Evolutionary conservation across 768 basidiomycete genomes (phyloP), one percentile per base, ranked within the genome.

Genomic region (Coprinopsis sp.): DNA sequence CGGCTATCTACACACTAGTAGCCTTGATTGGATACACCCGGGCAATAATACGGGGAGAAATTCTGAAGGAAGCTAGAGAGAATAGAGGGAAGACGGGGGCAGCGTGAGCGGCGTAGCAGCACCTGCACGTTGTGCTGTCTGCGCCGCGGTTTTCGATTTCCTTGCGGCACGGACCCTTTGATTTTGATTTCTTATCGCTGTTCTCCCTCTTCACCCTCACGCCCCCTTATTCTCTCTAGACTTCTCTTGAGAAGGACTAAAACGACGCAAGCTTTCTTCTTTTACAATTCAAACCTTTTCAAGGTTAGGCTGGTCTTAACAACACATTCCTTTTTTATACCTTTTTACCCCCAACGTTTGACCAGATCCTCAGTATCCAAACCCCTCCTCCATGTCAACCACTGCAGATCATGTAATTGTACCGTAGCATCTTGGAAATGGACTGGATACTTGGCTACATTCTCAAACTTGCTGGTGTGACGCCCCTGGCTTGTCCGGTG

Each of bases 1-100:
- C 81, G 22, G 82, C 84, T 11, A 64, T 94, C 40, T 96, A 81
- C 74, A 90, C 87, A 19, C 58, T 89, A 40, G 76, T 91, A 56
- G 85, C 88, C 14, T 71, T 76, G 21, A 51, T 73, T 46, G 82
- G 82, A 58, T 95, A 91, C 56, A 63, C 65, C 12, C 76, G 82
- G 46, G 87, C 89, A 11, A 68, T 81, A 33, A 62, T 74, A 50
- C 71, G 77, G 16, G 86, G 83, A 58, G 91, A 93, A 67, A 69
- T 59, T 44, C 84, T 89, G 70, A 73, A 69, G 46, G 83, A 76
- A 52, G 78, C 79, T 33, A 82, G 82, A 61, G 71, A 66, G 53
- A 80, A 84, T 58, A 76, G 72, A 67, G 81, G 77, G 36, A 79
- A 70, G 56, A 73, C 64, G 47, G 79, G 74, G 56, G 67, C 66